These are phyloP conservation scores for Geum urbanum DNA, from an alignment of 306 rosid genomes.

Conservation along the genomic window DNA sequence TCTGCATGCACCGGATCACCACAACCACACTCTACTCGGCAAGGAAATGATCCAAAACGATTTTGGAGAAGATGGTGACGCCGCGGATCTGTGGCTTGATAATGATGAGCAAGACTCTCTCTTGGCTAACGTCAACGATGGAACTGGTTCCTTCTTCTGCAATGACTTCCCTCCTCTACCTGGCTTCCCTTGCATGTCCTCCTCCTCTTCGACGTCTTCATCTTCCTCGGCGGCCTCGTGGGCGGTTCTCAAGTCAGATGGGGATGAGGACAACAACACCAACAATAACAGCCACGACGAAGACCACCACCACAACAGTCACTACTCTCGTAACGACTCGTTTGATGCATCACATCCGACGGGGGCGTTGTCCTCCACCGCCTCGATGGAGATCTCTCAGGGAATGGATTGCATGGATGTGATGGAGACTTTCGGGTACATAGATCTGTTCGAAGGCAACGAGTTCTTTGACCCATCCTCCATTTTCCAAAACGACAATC, in stretches of 20 bases:
- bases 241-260: slow-evolving; percentile 59
- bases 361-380: slow-evolving; percentile 46
- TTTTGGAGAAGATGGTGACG: slow-evolving; percentile 3
- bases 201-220: slow-evolving; percentile 58
- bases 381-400: slow-evolving; percentile 60
- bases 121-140: slow-evolving; percentile 35
- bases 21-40: background rate
- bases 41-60: background rate
- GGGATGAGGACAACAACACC: slow-evolving; percentile 23
- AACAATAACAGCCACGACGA: background rate
- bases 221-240: slow-evolving; percentile 68
- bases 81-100: slow-evolving; percentile 54
- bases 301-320: slow-evolving; percentile 4
- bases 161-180: slow-evolving; percentile 72
- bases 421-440: slow-evolving; percentile 77
- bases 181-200: slow-evolving; percentile 92
- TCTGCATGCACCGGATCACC: slow-evolving; percentile 52
- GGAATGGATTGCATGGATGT: slow-evolving; percentile 46
- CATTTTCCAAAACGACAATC: slow-evolving; percentile 48
- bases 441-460: slow-evolving; percentile 62
- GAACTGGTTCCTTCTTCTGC: slow-evolving; percentile 54
- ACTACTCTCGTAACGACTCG: background rate
- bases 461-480: slow-evolving; percentile 58
- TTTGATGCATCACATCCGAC: slow-evolving; percentile 5
- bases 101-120: slow-evolving; percentile 38